phyloP scores from a whole-genome alignment of 2,329 filamentous ascomycete species.

The Neocatenulostroma microsporum region DNA sequence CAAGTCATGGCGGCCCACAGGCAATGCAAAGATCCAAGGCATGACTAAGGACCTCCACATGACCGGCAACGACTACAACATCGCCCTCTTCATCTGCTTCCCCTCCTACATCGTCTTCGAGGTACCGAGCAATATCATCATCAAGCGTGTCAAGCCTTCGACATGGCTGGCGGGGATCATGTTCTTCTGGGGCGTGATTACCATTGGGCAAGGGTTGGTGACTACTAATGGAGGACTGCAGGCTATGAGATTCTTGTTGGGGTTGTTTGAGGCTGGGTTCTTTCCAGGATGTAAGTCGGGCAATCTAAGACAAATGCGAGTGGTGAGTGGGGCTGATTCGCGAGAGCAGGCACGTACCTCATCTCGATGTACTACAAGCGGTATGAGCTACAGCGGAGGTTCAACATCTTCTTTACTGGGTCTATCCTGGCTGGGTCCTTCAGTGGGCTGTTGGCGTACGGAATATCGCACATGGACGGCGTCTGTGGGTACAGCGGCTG shows the following conservation, averaged over 20 bases:
- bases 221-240: slow-evolving; percentile 32
- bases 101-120: slow-evolving; percentile 44
- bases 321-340: not conserved
- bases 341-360: slow-evolving; percentile 10
- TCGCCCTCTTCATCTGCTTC: slow-evolving; percentile 60
- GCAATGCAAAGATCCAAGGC: slow-evolving; percentile 36
- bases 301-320: not conserved
- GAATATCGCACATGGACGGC: slow-evolving; percentile 49
- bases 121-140: slow-evolving; percentile 37
- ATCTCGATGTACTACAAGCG: slow-evolving; percentile 29
- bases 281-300: slow-evolving; percentile 45
- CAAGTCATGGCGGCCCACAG: too few species aligned
- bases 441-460: slow-evolving; percentile 33
- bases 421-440: slow-evolving; percentile 30
- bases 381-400: slow-evolving; percentile 25
- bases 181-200: slow-evolving; percentile 28
- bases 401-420: slow-evolving; percentile 30
- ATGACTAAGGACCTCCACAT: slow-evolving; percentile 33
- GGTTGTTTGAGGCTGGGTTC: slow-evolving; percentile 48
- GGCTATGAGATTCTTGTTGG: slow-evolving; percentile 34
- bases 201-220: slow-evolving; percentile 40
- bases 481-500: slow-evolving; percentile 55
- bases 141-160: slow-evolving; percentile 40
- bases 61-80: slow-evolving; percentile 52
- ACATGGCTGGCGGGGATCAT: slow-evolving; percentile 30